Evolutionary conservation across 2,329 filamentous ascomycete genomes (phyloP).

Genomic region (Phyllosticta citriasiana): DNA sequence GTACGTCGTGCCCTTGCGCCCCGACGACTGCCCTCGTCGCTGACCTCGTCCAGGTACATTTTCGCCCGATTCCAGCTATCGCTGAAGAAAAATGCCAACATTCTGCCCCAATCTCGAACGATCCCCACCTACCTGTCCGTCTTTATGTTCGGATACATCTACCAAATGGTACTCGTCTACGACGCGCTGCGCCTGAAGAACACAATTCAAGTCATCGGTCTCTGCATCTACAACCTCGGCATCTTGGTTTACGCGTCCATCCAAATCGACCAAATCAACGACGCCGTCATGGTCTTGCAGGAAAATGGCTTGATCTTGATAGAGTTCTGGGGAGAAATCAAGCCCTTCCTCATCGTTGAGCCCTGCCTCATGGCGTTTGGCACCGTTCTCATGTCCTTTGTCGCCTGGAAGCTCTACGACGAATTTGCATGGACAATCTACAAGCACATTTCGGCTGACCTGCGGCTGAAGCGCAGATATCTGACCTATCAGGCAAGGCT

Average conservation of each 20-base stretch:
- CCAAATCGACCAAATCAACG: slow-evolving; percentile 80
- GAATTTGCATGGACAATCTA: slow-evolving; percentile 99
- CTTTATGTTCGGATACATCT: slow-evolving; percentile 95
- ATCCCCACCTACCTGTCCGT: slow-evolving; percentile 94
- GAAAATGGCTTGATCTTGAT: slow-evolving; percentile 34
- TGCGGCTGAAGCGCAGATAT: slow-evolving; percentile 93
- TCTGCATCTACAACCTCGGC: slow-evolving; percentile 85
- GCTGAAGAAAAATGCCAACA: slow-evolving; percentile 33
- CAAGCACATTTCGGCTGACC: slow-evolving; percentile 96
- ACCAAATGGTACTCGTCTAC: slow-evolving; percentile 81
- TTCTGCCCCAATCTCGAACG: slow-evolving; percentile 41
- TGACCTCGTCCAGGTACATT: slow-evolving; percentile 54
- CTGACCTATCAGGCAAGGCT: slow-evolving; percentile 82
- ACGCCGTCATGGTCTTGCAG: slow-evolving; percentile 53
- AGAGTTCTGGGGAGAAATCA: slow-evolving; percentile 58
- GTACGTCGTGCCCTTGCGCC: slow-evolving; percentile 44
- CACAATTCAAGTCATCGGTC: slow-evolving; percentile 94
- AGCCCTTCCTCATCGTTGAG: slow-evolving; percentile 73
- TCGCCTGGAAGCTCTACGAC: slow-evolving; percentile 93
- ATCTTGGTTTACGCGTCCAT: slow-evolving; percentile 88
- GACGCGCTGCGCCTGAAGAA: slow-evolving; percentile 92
- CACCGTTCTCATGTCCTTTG: slow-evolving; percentile 61
- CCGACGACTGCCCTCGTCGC: background rate
- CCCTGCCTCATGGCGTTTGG: slow-evolving; percentile 72
- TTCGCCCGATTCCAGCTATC: slow-evolving; percentile 75